Percentiles rank a stretch among this genome's conserved stretches.
Conservation (phyloP, 257 asterid species). For the Nemophila menziesii region DNA sequence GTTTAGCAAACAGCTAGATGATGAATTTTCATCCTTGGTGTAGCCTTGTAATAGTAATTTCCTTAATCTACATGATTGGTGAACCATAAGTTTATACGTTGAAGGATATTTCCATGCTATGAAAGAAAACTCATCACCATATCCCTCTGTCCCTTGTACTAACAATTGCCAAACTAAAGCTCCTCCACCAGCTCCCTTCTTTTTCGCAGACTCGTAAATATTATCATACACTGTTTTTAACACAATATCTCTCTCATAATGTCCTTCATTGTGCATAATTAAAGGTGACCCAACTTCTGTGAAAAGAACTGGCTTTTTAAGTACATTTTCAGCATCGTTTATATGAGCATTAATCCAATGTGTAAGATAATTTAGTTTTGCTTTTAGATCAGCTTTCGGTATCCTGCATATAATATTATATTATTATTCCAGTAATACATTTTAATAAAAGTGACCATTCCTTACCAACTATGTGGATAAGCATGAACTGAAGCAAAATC, state of each 20-base stretch:
- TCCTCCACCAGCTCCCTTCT: constrained; percentile 27
- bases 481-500: constrained; percentile 62
- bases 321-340: constrained; percentile 15
- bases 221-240: constrained; percentile 19
- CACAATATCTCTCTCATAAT: constrained; percentile 13
- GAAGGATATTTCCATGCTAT: constrained; percentile 26
- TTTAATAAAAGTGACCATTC: neutral
- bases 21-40: constrained; percentile 3
- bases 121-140: constrained; percentile 21
- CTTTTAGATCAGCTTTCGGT: constrained; percentile 10
- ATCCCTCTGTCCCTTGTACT: constrained; percentile 25
- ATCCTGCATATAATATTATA: constrained; percentile 9
- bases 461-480: constrained; percentile 53
- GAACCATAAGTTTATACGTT: constrained; percentile 18
- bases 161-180: constrained; percentile 26
- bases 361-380: constrained; percentile 15
- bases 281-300: constrained; percentile 26
- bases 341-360: constrained; percentile 28
- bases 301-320: constrained; percentile 29
- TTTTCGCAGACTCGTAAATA: constrained; percentile 23
- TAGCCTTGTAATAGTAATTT: constrained; percentile 7
- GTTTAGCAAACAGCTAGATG: constrained; percentile 11
- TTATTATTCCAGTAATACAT: neutral
- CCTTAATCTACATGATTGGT: constrained; percentile 25
- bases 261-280: constrained; percentile 6